A percentile compares a stretch with the other conserved stretches of the same genome.
Conservation (phyloP, 371 early-diverging fungal genomes). For the Syncephalastrum racemosum region DNA sequence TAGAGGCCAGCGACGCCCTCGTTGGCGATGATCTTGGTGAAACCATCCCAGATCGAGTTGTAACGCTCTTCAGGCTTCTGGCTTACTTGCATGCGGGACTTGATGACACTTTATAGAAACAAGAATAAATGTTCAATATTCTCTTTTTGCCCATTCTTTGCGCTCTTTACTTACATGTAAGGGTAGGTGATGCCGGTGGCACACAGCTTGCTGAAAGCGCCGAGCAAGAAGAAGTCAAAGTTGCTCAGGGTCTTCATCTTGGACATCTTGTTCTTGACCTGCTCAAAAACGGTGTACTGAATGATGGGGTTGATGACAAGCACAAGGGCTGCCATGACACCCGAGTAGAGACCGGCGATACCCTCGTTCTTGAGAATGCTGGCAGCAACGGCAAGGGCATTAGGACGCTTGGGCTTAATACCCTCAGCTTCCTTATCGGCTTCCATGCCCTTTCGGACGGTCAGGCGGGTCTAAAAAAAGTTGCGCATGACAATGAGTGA, state of each 20-base stretch:
- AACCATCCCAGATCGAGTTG: slow-evolving; percentile 80
- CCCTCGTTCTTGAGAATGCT: slow-evolving; percentile 89
- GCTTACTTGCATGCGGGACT: slow-evolving; percentile 95
- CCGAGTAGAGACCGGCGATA: slow-evolving; percentile 82
- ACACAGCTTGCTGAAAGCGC: slow-evolving; percentile 90
- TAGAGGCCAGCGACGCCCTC: slow-evolving; percentile 86
- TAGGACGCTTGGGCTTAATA: slow-evolving; percentile 29
- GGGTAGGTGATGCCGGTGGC: slow-evolving; percentile 97
- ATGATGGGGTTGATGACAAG: slow-evolving; percentile 98
- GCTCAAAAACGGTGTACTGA: slow-evolving; percentile 97
- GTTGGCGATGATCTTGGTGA: slow-evolving; percentile 83
- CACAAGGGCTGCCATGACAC: slow-evolving; percentile 89
- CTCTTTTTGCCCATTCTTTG: background rate
- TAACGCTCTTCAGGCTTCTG: slow-evolving; percentile 79
- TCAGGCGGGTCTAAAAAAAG: slow-evolving; percentile 61
- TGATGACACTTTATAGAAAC: slow-evolving; percentile 70
- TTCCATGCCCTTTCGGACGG: slow-evolving; percentile 58
- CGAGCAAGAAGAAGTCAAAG: slow-evolving; percentile 93
- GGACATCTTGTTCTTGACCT: slow-evolving; percentile 71
- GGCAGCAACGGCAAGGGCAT: slow-evolving; percentile 50
- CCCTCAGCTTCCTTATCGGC: slow-evolving; percentile 23
- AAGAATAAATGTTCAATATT: background rate
- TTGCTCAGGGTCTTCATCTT: slow-evolving; percentile 62
- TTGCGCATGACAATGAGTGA: background rate
- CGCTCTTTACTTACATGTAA: slow-evolving; percentile 72